Conservation (phyloP, 441 rosid species). For the Adansonia madagascariensis region DNA sequence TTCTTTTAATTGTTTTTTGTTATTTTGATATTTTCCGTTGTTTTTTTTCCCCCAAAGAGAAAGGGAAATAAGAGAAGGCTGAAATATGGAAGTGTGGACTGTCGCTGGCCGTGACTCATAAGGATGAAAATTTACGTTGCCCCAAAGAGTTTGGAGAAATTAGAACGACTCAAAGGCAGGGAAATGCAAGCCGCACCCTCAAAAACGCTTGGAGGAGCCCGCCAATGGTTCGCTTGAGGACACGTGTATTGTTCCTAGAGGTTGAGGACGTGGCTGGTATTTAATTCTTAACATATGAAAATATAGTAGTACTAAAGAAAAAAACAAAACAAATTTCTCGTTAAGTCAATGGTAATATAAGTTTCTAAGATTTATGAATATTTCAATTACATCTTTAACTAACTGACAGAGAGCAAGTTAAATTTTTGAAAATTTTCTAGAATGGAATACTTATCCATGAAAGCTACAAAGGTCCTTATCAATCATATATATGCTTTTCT, state of each 20-base stretch:
- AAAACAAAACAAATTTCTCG: not conserved
- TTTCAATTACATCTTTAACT: too few relatives aligned
- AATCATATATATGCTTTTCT: not conserved
- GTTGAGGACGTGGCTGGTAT: conserved; percentile 29
- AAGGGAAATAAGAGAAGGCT: too few relatives aligned
- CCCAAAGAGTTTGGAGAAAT: conserved; percentile 31
- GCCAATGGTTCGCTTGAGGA: conserved; percentile 22
- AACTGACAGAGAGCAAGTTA: too few relatives aligned
- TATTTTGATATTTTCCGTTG: too few relatives aligned
- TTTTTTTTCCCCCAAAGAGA: too few relatives aligned
- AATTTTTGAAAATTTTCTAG: not conserved
- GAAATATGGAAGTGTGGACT: too few relatives aligned
- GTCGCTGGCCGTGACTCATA: too few relatives aligned
- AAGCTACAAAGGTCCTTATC: not conserved
- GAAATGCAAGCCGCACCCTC: conserved; percentile 5
- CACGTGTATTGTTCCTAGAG: conserved; percentile 32
- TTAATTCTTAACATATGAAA: too few relatives aligned
- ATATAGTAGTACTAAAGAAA: not conserved
- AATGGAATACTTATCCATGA: not conserved
- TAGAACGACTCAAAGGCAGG: not conserved
- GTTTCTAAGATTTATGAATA: too few relatives aligned
- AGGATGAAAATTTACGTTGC: not conserved
- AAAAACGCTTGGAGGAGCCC: conserved; percentile 27
- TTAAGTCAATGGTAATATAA: too few relatives aligned
- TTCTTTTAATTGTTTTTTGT: too few relatives aligned